These are phyloP conservation scores for Hapsidospora chrysogenum DNA, from an alignment of 495 filamentous ascomycete species.

Conservation along the genomic window DNA sequence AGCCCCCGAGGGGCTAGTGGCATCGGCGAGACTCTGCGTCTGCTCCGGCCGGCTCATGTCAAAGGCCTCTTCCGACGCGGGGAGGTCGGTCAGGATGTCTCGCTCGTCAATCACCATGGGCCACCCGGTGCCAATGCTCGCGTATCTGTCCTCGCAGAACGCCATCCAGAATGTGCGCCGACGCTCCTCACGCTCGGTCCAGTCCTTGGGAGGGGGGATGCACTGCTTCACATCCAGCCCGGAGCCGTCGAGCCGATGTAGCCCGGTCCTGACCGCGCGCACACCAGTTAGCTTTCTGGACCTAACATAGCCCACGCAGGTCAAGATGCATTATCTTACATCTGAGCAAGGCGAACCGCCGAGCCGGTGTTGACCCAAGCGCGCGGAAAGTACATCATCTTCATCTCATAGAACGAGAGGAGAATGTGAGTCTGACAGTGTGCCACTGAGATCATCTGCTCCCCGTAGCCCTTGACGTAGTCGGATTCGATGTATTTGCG, in stretches of 20 bases:
- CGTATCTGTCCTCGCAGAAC: conserved; percentile 79
- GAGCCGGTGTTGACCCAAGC: conserved; percentile 88
- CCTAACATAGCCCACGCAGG: neutral
- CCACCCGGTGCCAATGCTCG: conserved; percentile 96
- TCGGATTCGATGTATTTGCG: conserved; percentile 81
- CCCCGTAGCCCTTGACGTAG: conserved; percentile 86
- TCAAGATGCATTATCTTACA: conserved; percentile 38
- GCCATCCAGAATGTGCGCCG: conserved; percentile 89
- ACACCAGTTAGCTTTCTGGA: neutral
- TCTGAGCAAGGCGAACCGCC: conserved; percentile 58
- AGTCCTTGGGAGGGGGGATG: conserved; percentile 69
- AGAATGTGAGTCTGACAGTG: conserved; percentile 73
- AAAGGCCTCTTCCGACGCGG: conserved; percentile 74
- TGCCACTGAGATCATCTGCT: conserved; percentile 64
- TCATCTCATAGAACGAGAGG: conserved; percentile 77
- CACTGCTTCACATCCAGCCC: conserved; percentile 88
- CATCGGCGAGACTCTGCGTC: conserved; percentile 50
- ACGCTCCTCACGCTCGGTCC: conserved; percentile 85
- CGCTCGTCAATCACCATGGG: conserved; percentile 85
- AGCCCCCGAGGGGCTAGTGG: conserved; percentile 55
- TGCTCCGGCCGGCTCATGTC: conserved; percentile 57
- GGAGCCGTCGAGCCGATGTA: conserved; percentile 76
- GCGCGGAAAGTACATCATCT: conserved; percentile 92
- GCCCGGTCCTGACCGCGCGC: conserved; percentile 54
- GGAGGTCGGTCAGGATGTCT: conserved; percentile 80